phyloP scores from a whole-genome alignment of 768 basidiomycete genomes.

The Asterophora lycoperdoides region DNA sequence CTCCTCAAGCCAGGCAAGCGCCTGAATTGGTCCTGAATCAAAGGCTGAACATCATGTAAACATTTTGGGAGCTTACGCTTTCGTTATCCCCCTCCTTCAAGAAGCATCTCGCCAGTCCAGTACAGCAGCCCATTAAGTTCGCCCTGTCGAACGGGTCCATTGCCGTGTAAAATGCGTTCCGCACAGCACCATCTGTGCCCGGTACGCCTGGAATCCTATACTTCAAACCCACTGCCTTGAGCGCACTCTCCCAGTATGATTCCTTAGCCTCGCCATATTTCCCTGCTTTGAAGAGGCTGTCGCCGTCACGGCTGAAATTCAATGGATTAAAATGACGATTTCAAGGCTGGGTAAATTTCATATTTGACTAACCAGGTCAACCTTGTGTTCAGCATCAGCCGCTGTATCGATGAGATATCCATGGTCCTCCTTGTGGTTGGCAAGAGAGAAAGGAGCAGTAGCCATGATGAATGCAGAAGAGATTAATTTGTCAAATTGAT shows the following conservation, averaged over 20 bases:
- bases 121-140: conserved; percentile 17
- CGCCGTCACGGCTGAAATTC: conserved; percentile 8
- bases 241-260: conserved; percentile 11
- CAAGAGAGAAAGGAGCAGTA: not conserved
- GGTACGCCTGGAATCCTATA: conserved; percentile 13
- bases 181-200: conserved; percentile 9
- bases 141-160: conserved; percentile 12
- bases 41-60: not conserved
- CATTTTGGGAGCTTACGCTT: conserved; percentile 4
- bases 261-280: conserved; percentile 9
- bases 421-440: not conserved
- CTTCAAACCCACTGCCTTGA: conserved; percentile 8
- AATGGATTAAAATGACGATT: not conserved
- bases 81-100: conserved; percentile 14
- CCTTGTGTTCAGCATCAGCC: not conserved
- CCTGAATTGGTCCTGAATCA: conserved; percentile 17
- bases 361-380: conserved; percentile 1
- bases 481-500: not conserved
- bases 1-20: conserved; percentile 28
- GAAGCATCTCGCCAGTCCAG: conserved; percentile 16
- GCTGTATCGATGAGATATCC: not conserved
- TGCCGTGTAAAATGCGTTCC: conserved; percentile 4
- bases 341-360: not conserved
- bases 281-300: conserved; percentile 6
- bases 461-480: not conserved